Evolutionary conservation across 2,329 filamentous ascomycete species (phyloP), one percentile per base, ranked within the genome.

Genomic region (Colletotrichum eremochloae): DNA sequence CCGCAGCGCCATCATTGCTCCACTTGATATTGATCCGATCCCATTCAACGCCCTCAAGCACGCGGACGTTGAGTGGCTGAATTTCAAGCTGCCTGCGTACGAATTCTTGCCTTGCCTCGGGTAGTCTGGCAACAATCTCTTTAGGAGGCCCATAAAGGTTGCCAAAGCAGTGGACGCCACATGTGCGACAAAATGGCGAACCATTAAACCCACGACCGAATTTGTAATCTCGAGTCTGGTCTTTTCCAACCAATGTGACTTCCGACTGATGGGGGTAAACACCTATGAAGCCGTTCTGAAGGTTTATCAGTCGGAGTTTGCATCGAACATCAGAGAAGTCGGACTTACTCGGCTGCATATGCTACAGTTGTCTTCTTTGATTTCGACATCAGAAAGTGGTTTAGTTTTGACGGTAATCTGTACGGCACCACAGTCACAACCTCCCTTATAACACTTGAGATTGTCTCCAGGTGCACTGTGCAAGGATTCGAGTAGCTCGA

Each of bases 331-430:
- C 18, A 31, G 29, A 20, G 6, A 20, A 3, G 0, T 15, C 14
- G 3, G 3, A 70, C 74, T 7, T 74, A 80, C 78, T n/a, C 80
- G 75, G n/a, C 76, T 71, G 65, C 79, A 81, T 9, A 72, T 76
- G 63, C 80, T 80, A 66, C 81, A 76, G 82, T 83, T 75, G 79
- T 83, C 74, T 80, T 84, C 68, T 80, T 82, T 75, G 79, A 85
- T 68, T 81, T 85, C 73, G 80, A 84, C 61, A 77, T 81, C 33
- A 77, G 81, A 69, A 79, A 87, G 56, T 80, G 69, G 58, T 7
- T 73, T 66, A 5, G 53, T 72, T 1, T 75, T 58, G 0, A 79
- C 63, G 12, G 76, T 71, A 18, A 75, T 68, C 42, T 65, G 65
- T 3, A 80, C 74, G 1, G 68, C 72, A 1, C 78, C 76, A 62